Percentiles rank a stretch among this genome's conserved stretches.
These are phyloP conservation scores for Cryptococcus sp. DNA, from an alignment of 1,284 basidiomycete genomes.

Conservation along the genomic window DNA sequence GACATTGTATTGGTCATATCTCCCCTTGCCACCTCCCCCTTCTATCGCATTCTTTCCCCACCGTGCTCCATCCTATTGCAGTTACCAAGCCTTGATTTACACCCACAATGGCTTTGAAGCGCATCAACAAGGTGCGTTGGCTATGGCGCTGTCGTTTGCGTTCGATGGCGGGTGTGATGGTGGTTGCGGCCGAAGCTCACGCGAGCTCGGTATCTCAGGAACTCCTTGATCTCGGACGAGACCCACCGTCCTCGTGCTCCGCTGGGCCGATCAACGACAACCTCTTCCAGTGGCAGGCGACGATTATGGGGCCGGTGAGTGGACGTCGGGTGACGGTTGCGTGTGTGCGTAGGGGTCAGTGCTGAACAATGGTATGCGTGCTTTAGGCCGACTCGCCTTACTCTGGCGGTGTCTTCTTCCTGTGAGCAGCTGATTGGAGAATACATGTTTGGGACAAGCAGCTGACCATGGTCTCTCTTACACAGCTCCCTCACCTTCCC, in stretches of 20 bases:
- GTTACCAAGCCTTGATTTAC: background rate
- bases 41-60: slow-evolving; percentile 10
- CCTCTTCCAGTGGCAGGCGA: slow-evolving; percentile 97
- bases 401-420: slow-evolving; percentile 94
- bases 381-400: slow-evolving; percentile 88
- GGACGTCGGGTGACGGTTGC: background rate
- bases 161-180: background rate
- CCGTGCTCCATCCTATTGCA: background rate
- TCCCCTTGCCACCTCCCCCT: slow-evolving; percentile 1
- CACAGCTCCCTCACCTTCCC: slow-evolving; percentile 52
- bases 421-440: slow-evolving; percentile 51
- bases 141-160: too few species aligned
- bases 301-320: slow-evolving; percentile 94
- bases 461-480: background rate
- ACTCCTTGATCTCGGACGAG: slow-evolving; percentile 93
- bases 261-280: slow-evolving; percentile 94
- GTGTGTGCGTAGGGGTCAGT: background rate
- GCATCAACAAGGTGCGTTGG: slow-evolving; percentile 89
- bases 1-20: background rate
- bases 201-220: slow-evolving; percentile 59
- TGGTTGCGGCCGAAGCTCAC: slow-evolving; percentile 16
- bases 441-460: background rate
- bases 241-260: slow-evolving; percentile 95
- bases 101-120: slow-evolving; percentile 81
- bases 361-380: slow-evolving; percentile 8